Base-by-base conservation (phyloP, 1,284 basidiomycete genomes). In the Cryptococcus maquisensis region DNA sequence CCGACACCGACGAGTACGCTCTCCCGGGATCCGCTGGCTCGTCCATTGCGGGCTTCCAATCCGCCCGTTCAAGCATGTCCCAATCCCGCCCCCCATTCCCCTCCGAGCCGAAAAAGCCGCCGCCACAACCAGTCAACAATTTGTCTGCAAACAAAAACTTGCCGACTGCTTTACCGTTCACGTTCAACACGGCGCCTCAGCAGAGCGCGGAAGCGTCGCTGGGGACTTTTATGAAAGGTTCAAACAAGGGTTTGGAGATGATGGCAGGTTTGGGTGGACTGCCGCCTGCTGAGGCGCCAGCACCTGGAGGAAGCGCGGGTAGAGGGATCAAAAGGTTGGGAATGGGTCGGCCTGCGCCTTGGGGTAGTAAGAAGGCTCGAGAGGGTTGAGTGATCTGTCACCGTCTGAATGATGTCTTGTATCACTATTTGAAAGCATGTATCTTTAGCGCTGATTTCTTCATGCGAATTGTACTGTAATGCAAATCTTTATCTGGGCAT, bases 341-440 rank as follows among this genome's bases (percentile, higher is more conserved):
- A 3, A 76, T 76, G 74, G 72, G 74, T 3, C 57, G 73, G 40
- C 70, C 70, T 7, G 67, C 66, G 7, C 69, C 71, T 3, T 74
- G 71, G 68, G 72, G 69, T 3, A 50, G 60, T 4, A 69, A 67
- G 59, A 64, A 60, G 42, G 16, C 56, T 39, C 63, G 51, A 35
- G 49, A 62, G 46, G 52, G 44, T 9, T 55, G 36, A 47, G 15
- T 18, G 20, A 12, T 21, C n/a, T 7, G 21, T 40, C 21, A 9
- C 39, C 13, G 10, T 40, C n/a, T 40, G 3, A 7, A 9, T 40
- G 10, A 9, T 40, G n/a, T n/a, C 12, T n/a, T 40, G 39, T 40
- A 40, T 18, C n/a, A n/a, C 39, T 21, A 18, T 40, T n/a, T n/a
- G 7, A 40, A 9, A 40, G 39, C 4, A 40, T 40, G 39, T 15